Percentiles rank a stretch among this genome's conserved stretches.
phyloP scores from a whole-genome alignment of 129 eudicot species.

The Ambrosia artemisiifolia region DNA sequence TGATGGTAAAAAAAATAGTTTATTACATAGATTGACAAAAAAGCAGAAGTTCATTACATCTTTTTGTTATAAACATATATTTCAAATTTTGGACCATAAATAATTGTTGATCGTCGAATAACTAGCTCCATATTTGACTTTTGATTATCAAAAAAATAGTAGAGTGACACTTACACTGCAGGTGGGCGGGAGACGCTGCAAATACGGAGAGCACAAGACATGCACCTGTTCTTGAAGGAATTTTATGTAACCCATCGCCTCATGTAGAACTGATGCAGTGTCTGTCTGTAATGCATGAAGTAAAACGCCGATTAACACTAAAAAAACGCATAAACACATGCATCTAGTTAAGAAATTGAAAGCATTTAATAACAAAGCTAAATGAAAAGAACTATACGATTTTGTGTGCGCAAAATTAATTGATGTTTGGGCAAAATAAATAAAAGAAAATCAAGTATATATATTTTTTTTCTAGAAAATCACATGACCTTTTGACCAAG shows the following conservation, averaged over 20 bases:
- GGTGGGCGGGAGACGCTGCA: slow-evolving; percentile 41
- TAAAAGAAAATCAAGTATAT: no score
- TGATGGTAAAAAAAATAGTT: no score
- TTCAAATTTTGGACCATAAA: neutral
- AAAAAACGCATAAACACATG: neutral
- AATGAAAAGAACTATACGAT: no score
- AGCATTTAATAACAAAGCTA: no score
- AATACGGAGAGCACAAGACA: slow-evolving; percentile 78
- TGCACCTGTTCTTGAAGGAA: slow-evolving; percentile 89
- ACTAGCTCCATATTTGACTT: neutral
- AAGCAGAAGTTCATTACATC: no score
- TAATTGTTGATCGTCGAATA: neutral
- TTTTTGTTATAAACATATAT: neutral
- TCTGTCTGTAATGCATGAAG: slow-evolving; percentile 51
- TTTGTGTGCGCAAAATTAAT: no score
- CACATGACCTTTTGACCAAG: no score
- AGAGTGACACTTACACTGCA: slow-evolving; percentile 15
- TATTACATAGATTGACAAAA: no score
- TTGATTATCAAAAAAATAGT: no score
- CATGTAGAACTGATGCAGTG: slow-evolving; percentile 90
- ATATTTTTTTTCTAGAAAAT: no score
- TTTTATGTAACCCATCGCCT: slow-evolving; percentile 77
- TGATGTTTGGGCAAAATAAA: no score
- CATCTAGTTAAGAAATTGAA: neutral
- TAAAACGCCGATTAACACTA: neutral